Percentiles rank a stretch among this genome's conserved stretches.
These are phyloP conservation scores for Puccinellia tenuiflora DNA, from an alignment of 176 grass and related monocot species.

Conservation along the genomic window DNA sequence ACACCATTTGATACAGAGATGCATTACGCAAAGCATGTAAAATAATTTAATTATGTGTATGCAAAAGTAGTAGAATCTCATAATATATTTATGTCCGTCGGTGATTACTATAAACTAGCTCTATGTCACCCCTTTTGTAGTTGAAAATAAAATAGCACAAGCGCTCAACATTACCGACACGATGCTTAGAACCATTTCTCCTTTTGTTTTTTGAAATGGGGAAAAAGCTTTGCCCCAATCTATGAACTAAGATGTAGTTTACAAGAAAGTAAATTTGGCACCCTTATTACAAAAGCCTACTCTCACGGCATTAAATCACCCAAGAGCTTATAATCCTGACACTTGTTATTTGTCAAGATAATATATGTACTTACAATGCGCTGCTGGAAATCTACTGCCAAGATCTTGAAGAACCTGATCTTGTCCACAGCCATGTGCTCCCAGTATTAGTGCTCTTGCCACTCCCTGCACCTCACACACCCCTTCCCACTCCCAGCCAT, in stretches of 20 bases:
- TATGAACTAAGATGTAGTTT: too few species aligned
- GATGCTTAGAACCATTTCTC: not conserved
- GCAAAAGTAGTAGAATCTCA: too few species aligned
- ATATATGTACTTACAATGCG: slow-evolving; percentile 21
- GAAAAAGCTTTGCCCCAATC: too few species aligned
- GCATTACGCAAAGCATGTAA: too few species aligned
- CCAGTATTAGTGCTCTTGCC: slow-evolving; percentile 43
- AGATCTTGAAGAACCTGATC: slow-evolving; percentile 29
- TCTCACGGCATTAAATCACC: too few species aligned
- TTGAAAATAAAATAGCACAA: not conserved
- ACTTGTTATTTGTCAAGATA: not conserved
- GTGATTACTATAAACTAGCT: not conserved
- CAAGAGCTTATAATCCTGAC: not conserved
- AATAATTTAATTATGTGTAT: too few species aligned
- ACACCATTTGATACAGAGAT: too few species aligned
- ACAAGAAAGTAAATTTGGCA: too few species aligned
- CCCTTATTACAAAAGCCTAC: too few species aligned
- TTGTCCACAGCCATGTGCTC: slow-evolving; percentile 31
- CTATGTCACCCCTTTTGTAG: not conserved
- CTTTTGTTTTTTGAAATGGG: not conserved
- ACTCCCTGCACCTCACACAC: slow-evolving; percentile 33
- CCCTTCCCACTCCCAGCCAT: not conserved
- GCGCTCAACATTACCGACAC: not conserved
- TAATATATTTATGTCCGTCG: too few species aligned
- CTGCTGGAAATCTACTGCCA: slow-evolving; percentile 25